Conservation (phyloP, 495 filamentous ascomycete genomes). For the Penicillium verhagenii region DNA sequence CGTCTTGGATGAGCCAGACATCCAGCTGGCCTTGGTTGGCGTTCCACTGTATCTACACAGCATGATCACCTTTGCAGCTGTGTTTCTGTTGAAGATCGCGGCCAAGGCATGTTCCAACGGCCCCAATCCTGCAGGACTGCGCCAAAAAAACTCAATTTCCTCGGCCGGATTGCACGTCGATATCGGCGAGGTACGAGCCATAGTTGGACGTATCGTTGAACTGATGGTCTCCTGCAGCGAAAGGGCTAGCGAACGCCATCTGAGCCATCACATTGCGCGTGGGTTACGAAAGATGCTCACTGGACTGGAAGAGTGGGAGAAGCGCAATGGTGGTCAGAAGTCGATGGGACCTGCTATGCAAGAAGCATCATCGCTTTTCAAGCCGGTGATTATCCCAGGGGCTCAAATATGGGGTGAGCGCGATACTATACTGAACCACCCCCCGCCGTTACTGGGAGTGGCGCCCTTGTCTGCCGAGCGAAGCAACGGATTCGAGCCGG, state of each 20-base stretch:
- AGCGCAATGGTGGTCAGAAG: conserved; percentile 29
- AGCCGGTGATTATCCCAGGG: conserved; percentile 39
- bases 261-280: conserved; percentile 53
- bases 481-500: conserved; percentile 34
- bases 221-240: conserved; percentile 50
- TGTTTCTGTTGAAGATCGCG: conserved; percentile 54
- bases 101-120: conserved; percentile 43
- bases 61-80: conserved; percentile 57
- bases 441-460: conserved; percentile 41
- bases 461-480: conserved; percentile 47
- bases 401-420: conserved; percentile 41
- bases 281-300: conserved; percentile 54
- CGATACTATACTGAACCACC: conserved; percentile 42
- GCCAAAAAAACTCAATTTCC: conserved; percentile 44
- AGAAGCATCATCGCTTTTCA: conserved; percentile 38
- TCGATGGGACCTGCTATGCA: conserved; percentile 19
- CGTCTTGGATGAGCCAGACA: conserved; percentile 51
- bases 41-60: conserved; percentile 55
- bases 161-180: conserved; percentile 43
- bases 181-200: conserved; percentile 40
- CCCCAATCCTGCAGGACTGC: conserved; percentile 17
- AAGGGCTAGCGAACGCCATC: conserved; percentile 51
- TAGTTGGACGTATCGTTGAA: conserved; percentile 46
- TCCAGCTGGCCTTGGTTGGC: conserved; percentile 49
- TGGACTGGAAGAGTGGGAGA: conserved; percentile 49